A percentile compares a stretch with the other conserved stretches of the same genome.
phyloP scores from a whole-genome alignment of 2,329 filamentous ascomycete genomes.

The Colletotrichum eremochloae region DNA sequence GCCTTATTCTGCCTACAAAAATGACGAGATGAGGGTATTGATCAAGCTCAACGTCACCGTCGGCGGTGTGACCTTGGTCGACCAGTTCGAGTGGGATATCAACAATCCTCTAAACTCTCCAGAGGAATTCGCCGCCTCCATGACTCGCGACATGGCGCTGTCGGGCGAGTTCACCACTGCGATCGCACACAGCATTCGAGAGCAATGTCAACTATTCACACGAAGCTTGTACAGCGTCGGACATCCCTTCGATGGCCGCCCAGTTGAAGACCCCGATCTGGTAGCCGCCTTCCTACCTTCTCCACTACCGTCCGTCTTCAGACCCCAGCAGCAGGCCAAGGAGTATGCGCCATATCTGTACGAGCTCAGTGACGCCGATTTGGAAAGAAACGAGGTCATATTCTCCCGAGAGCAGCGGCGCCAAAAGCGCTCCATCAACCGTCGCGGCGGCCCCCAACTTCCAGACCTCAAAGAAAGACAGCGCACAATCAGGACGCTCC shows the following conservation, averaged over 20 bases:
- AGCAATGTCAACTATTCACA: conserved; percentile 95
- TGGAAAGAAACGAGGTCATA: conserved; percentile 91
- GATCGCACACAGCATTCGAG: conserved; percentile 96
- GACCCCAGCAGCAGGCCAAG: conserved; percentile 92
- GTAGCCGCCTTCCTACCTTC: conserved; percentile 87
- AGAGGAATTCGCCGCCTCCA: conserved; percentile 91
- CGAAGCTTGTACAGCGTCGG: conserved; percentile 93
- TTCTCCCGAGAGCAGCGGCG: conserved; percentile 94
- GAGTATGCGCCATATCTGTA: conserved; percentile 95
- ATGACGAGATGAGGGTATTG: conserved; percentile 97
- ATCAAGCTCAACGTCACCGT: conserved; percentile 99
- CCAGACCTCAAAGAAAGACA: conserved; percentile 97
- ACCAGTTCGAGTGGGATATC: conserved; percentile 99
- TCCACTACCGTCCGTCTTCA: conserved; percentile 85
- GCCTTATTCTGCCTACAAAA: conserved; percentile 95
- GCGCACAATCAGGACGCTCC: conserved; percentile 89
- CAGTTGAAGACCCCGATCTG: conserved; percentile 92
- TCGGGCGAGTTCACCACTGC: conserved; percentile 97
- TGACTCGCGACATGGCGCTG: conserved; percentile 90
- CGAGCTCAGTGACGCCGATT: conserved; percentile 89
- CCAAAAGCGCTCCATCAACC: conserved; percentile 95
- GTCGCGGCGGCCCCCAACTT: conserved; percentile 89
- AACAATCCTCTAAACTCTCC: conserved; percentile 95
- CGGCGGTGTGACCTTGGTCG: conserved; percentile 90
- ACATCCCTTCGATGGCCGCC: conserved; percentile 94